A percentile compares a stretch with the other conserved stretches of the same genome.
Evolutionary conservation across 2,329 filamentous ascomycete species (phyloP).

Genomic region (Aspergillus flavus): DNA sequence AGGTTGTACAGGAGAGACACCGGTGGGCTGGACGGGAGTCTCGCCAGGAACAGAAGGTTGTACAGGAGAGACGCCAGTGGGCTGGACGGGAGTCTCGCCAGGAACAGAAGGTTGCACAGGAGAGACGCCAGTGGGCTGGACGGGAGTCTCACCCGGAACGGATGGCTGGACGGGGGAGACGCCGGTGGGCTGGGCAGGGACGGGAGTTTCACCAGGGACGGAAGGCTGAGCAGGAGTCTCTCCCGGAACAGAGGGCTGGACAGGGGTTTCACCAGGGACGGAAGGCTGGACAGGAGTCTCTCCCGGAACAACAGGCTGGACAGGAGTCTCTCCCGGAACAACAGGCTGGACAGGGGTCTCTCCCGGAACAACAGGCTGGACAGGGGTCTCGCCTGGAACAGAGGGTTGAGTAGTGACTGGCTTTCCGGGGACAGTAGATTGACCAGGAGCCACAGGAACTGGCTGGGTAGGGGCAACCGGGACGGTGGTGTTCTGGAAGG

Average conservation of each 20-base stretch:
- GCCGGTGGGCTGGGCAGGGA: not conserved
- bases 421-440: not conserved
- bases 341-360: constrained; percentile 7
- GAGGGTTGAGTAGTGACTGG: not conserved
- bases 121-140: not conserved
- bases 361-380: not conserved
- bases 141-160: constrained; percentile 2
- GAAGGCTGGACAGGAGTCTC: constrained; percentile 10
- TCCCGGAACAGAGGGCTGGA: constrained; percentile 7
- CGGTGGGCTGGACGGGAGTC: not conserved
- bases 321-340: constrained; percentile 9
- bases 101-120: constrained; percentile 9
- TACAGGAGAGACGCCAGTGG: not conserved
- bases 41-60: constrained; percentile 10
- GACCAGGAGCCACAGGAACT: constrained; percentile 12
- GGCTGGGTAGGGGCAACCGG: constrained; percentile 17
- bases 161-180: constrained; percentile 5
- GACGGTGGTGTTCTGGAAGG: constrained; percentile 22
- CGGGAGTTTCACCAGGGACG: no score
- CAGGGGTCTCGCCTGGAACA: constrained; percentile 7
- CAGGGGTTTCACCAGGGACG: not conserved
- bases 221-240: constrained; percentile 10
- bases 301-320: constrained; percentile 9
- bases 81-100: not conserved
- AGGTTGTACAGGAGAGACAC: not conserved